Base-by-base conservation (phyloP, 768 basidiomycete genomes). In the Leccinum incarnatum region DNA sequence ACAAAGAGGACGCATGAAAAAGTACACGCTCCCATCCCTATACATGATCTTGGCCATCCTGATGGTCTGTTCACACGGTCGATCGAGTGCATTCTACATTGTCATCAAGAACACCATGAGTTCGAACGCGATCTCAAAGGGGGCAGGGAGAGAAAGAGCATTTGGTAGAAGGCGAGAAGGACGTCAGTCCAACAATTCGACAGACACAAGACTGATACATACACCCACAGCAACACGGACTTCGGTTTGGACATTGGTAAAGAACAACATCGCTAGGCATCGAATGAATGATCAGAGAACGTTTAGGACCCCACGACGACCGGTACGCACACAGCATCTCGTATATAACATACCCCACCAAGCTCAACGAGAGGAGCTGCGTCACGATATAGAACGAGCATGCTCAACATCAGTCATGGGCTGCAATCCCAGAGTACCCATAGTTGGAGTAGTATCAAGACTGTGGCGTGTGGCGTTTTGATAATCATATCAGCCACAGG, bases 381-480 rank as follows among this genome's bases (percentile, higher is more conserved):
- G 74, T 75, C 4, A 67, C 7, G n/a, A 74, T 17, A 27, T 69
- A 78, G 30, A 72, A 61, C 19, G 3, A 77, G 53, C 1, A 74
- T 77, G 46, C 40, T 55, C 19, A 70, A 21, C 49, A 77, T 65
- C 25, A 78, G 48, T 5, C 59, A 57, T n/a, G 62, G 67, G 1
- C 32, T 37, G 11, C 70, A 66, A 40, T 67, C 70, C 66, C 77
- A 77, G 5, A 77, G 61, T 23, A 74, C 62, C 78, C 78, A 79
- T 8, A 78, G 29, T 2, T 75, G 73, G n/a, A 78, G 64, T 36
- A 79, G 62, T 11, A 79, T 65, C 21, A 78, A 67, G 58, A 77
- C 78, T 78, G 23, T 78, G n/a, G 47, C 1, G 14, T 55, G 21
- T 51, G 23, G 2, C 12, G n/a, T 45, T 11, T 42, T 42, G 42